Evolutionary conservation across 306 rosid genomes (phyloP).

Genomic region (Neltuma alba): DNA sequence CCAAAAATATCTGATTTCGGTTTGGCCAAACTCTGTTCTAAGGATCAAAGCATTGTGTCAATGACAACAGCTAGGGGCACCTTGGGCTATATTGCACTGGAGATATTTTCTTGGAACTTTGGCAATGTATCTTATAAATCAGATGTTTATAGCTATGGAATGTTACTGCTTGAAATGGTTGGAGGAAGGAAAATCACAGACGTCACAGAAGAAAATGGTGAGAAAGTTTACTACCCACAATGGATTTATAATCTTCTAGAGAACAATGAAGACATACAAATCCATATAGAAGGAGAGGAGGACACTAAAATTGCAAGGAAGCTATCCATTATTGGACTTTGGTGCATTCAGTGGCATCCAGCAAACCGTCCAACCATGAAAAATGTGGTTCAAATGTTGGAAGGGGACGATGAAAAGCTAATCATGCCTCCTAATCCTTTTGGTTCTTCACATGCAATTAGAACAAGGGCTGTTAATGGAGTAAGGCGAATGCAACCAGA

Average conservation of each 20-base stretch:
- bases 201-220: slow-evolving; percentile 1
- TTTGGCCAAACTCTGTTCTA: not conserved
- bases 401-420: slow-evolving; percentile 31
- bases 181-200: slow-evolving; percentile 2
- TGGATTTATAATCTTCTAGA: slow-evolving; percentile 37
- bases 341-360: not conserved
- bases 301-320: slow-evolving; percentile 40
- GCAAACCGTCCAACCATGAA: slow-evolving; percentile 43
- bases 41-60: not conserved
- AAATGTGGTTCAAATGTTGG: slow-evolving; percentile 40
- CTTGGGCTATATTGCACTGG: not conserved
- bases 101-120: not conserved
- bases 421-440: slow-evolving; percentile 41
- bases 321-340: slow-evolving; percentile 28
- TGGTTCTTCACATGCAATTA: slow-evolving; percentile 22
- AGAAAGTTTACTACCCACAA: slow-evolving; percentile 33
- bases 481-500: not conserved
- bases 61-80: not conserved
- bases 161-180: not conserved
- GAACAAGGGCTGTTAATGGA: not conserved
- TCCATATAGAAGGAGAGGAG: slow-evolving; percentile 29
- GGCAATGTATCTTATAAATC: not conserved
- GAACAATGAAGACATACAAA: slow-evolving; percentile 30
- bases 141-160: not conserved
- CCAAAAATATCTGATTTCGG: not conserved